These are phyloP conservation scores for Scopulariopsis brevicaulis DNA, from an alignment of 2,329 filamentous ascomycete genomes.

Conservation along the genomic window DNA sequence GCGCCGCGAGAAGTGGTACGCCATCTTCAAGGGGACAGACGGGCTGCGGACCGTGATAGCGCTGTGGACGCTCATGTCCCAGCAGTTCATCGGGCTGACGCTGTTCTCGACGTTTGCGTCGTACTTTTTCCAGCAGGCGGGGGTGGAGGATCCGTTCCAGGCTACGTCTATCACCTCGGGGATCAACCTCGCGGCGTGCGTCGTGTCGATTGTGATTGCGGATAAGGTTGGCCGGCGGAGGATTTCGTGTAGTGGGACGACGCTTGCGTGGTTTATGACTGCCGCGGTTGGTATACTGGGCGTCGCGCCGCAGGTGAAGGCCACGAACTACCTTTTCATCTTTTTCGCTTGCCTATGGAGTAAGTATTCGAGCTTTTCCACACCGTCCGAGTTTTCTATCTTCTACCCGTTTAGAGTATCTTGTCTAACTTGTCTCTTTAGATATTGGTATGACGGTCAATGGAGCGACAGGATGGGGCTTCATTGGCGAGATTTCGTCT, in stretches of 20 bases:
- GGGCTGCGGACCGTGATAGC: constrained; percentile 17
- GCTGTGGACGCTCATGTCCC: constrained; percentile 14
- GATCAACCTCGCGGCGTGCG: constrained; percentile 10
- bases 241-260: constrained; percentile 9
- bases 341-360: constrained; percentile 13
- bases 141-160: constrained; percentile 12
- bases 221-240: constrained; percentile 10
- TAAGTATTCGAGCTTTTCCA: constrained; percentile 6
- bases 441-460: constrained; percentile 14
- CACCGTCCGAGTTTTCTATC: not conserved
- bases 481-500: constrained; percentile 22
- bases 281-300: constrained; percentile 10
- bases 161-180: constrained; percentile 11
- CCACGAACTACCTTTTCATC: constrained; percentile 10
- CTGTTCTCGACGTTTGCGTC: constrained; percentile 11
- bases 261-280: constrained; percentile 6
- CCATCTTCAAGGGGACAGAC: constrained; percentile 17
- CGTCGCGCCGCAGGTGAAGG: constrained; percentile 7
- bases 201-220: constrained; percentile 8
- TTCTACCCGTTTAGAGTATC: not conserved
- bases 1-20: constrained; percentile 14
- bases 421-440: not conserved
- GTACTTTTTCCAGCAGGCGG: constrained; percentile 23
- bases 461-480: constrained; percentile 16
- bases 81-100: constrained; percentile 13